These are phyloP conservation scores for Diaporthe caulivora DNA, from an alignment of 2,329 filamentous ascomycete species.

Conservation along the genomic window DNA sequence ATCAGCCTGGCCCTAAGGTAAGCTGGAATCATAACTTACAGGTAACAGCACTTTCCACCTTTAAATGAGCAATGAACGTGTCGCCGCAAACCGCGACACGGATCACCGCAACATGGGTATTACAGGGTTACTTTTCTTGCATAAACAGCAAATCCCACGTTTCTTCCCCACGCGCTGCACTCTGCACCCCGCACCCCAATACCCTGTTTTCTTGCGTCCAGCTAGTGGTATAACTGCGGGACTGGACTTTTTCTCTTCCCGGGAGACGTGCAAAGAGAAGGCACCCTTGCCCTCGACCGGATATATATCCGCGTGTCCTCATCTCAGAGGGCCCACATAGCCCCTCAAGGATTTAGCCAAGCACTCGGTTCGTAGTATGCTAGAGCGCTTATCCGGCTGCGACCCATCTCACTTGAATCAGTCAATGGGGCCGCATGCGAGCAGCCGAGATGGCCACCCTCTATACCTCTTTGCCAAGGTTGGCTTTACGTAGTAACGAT, in stretches of 20 bases:
- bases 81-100: too few relatives aligned
- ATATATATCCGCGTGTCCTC: background rate
- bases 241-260: background rate
- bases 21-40: too few relatives aligned
- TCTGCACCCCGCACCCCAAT: background rate
- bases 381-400: background rate
- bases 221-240: background rate
- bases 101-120: too few relatives aligned
- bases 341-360: background rate
- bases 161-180: background rate
- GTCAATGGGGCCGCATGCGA: constrained; percentile 12
- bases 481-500: constrained; percentile 13
- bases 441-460: constrained; percentile 11
- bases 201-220: background rate
- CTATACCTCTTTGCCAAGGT: background rate
- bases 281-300: constrained; percentile 10
- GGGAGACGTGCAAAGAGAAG: background rate
- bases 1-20: too few relatives aligned
- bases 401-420: constrained; percentile 13
- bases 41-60: too few relatives aligned
- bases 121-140: background rate
- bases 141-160: background rate
- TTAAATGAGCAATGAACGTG: too few relatives aligned
- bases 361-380: background rate
- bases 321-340: background rate